Conservation (phyloP, 2,329 filamentous ascomycete species). For the Stemphylium vesicarium region DNA sequence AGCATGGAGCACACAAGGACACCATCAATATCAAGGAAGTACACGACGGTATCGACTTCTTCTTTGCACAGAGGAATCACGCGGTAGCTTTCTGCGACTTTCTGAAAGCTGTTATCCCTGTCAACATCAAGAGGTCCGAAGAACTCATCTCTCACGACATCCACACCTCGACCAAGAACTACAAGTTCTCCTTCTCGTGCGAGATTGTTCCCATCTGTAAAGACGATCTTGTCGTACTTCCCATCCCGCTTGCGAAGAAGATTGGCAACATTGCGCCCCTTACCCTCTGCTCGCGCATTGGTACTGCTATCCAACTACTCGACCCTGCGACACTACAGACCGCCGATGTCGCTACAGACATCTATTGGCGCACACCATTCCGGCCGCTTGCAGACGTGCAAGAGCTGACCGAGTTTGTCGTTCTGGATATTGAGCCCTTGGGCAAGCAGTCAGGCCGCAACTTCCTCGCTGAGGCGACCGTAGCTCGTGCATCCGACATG, state of each 20-base stretch:
- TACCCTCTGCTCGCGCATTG: constrained; percentile 83
- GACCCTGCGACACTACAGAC: constrained; percentile 92
- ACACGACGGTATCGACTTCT: constrained; percentile 96
- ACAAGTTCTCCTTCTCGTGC: constrained; percentile 91
- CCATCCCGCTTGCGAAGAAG: constrained; percentile 84
- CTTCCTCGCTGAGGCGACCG: constrained; percentile 83
- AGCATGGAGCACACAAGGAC: constrained; percentile 80
- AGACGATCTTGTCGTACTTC: constrained; percentile 93
- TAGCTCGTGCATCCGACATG: constrained; percentile 85
- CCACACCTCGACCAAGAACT: constrained; percentile 88
- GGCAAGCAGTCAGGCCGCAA: constrained; percentile 79
- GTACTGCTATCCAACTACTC: constrained; percentile 86
- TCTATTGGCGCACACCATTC: constrained; percentile 94
- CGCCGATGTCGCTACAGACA: constrained; percentile 77
- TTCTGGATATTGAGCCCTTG: constrained; percentile 90
- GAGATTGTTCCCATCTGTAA: constrained; percentile 96
- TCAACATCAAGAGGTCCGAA: constrained; percentile 82
- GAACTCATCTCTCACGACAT: constrained; percentile 93
- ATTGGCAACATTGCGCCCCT: constrained; percentile 89
- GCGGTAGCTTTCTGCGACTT: constrained; percentile 94
- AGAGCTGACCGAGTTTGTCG: constrained; percentile 87
- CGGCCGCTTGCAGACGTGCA: constrained; percentile 80
- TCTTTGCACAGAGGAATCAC: constrained; percentile 86
- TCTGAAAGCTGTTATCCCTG: constrained; percentile 78
- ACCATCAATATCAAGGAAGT: constrained; percentile 98